Percentiles rank a stretch among this genome's conserved stretches.
These are phyloP conservation scores for Thielaviopsis euricoi DNA, from an alignment of 2,329 filamentous ascomycete species.

Conservation along the genomic window DNA sequence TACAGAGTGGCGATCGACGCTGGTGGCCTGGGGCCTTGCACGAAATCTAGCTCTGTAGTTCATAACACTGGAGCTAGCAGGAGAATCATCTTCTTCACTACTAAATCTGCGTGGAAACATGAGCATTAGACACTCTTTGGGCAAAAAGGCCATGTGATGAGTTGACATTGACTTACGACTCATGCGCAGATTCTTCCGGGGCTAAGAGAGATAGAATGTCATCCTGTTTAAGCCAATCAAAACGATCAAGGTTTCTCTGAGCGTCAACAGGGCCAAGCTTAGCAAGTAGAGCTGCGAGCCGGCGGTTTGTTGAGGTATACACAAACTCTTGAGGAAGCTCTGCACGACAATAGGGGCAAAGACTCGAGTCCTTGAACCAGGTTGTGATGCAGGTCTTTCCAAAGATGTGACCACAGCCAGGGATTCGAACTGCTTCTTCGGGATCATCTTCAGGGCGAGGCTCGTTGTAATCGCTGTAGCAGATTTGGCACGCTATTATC, in stretches of 20 bases:
- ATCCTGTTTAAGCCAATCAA: conserved; percentile 7
- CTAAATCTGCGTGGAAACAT: neutral
- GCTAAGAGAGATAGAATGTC: neutral
- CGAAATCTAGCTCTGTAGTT: neutral
- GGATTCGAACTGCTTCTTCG: conserved; percentile 40
- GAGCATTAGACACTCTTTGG: neutral
- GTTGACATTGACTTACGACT: neutral
- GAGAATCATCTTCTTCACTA: neutral
- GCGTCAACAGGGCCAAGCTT: conserved; percentile 3
- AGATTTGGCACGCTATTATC: conserved; percentile 40
- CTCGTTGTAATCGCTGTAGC: conserved; percentile 45
- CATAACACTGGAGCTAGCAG: neutral
- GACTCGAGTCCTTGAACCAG: conserved; percentile 46
- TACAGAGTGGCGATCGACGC: neutral
- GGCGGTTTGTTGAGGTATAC: conserved; percentile 7
- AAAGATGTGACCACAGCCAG: conserved; percentile 47
- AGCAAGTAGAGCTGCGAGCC: neutral
- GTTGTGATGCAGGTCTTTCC: conserved; percentile 48
- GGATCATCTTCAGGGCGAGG: conserved; percentile 39
- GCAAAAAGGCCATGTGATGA: neutral
- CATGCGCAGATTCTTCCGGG: neutral
- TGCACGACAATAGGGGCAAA: conserved; percentile 47
- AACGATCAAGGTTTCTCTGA: conserved; percentile 2
- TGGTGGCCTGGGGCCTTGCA: neutral
- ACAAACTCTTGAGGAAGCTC: conserved; percentile 35